phyloP scores from a whole-genome alignment of 2,329 filamentous ascomycete species.

The Hypomyces rosellus region DNA sequence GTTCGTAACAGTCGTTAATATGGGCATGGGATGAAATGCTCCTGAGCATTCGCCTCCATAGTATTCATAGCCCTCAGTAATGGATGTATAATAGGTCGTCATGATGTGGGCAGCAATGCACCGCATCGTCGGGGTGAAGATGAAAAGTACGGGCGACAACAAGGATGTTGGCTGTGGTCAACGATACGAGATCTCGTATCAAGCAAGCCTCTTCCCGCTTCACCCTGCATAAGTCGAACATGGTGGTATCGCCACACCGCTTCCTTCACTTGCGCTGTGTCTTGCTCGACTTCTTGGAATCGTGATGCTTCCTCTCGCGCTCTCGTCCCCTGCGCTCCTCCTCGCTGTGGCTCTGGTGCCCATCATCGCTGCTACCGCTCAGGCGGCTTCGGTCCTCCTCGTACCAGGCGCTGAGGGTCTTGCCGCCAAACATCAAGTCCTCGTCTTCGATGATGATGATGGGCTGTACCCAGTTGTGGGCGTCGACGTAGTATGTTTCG shows the following conservation, averaged over 20 bases:
- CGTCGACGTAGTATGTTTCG: slow-evolving; percentile 22
- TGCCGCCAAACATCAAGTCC: slow-evolving; percentile 55
- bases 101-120: no score
- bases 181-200: neutral
- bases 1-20: no score
- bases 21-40: no score
- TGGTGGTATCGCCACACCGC: neutral
- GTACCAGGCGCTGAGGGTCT: slow-evolving; percentile 53
- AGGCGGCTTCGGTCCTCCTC: slow-evolving; percentile 41
- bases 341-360: slow-evolving; percentile 26
- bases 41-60: no score
- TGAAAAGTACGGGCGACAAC: neutral
- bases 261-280: slow-evolving; percentile 25
- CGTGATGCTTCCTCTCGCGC: slow-evolving; percentile 28
- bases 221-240: neutral
- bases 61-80: no score
- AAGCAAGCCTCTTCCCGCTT: neutral
- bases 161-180: neutral
- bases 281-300: slow-evolving; percentile 18
- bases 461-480: slow-evolving; percentile 43
- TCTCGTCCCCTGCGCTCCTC: slow-evolving; percentile 34
- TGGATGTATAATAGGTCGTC: no score
- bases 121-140: neutral
- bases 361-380: slow-evolving; percentile 30
- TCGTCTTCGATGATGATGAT: slow-evolving; percentile 56